Base-by-base conservation (phyloP, 2,329 filamentous ascomycete genomes). In the Clarireedia homoeocarpa region DNA sequence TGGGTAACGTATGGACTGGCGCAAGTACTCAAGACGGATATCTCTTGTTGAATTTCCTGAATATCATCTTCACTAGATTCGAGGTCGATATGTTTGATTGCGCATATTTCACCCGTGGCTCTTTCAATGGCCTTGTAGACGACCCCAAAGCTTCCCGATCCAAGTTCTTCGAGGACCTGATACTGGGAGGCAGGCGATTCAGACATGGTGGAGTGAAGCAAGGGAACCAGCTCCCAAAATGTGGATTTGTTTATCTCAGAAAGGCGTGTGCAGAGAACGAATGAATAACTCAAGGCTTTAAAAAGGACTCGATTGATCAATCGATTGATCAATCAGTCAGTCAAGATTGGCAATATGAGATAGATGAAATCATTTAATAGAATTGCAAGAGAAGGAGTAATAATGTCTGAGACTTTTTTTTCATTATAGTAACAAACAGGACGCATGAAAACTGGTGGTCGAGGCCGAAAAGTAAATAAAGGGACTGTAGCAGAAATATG, bases 41-140 rank as follows among this genome's bases (percentile, higher is more conserved):
- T 97, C 71, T 99, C 94, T 69, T 95, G 91, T 67, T 99, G 92
- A 57, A 99, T 97, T 70, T 99, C 94, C 71, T 91, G 88, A 58
- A 99, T 96, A 70, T 99, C 94, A 74, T 99, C 94, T 72, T 95
- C 92, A 76, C 91, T 97, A 57, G 92, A 95, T 74, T 99, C 94
- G 69, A 99, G 89, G 72, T 99, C 94, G 71, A 99, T 97, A 91
- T 95, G 90, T 74, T 99, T 99, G 72, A 99, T 94, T 34, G 94
- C 94, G 53, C 97, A 94, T 42, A 91, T 87, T 67, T 96, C 91
- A 62, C 92, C 92, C 1, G 92, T 96, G 27, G 83, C 77, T 70
- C 85, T 89, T 67, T 97, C 91, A 68, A 96, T 91, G 51, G 91
- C 94, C 72, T 96, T 96, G 80, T 95, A 99, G 34, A 99, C 94